phyloP scores from a whole-genome alignment of 2,329 filamentous ascomycete species.

The Talaromyces sp. region DNA sequence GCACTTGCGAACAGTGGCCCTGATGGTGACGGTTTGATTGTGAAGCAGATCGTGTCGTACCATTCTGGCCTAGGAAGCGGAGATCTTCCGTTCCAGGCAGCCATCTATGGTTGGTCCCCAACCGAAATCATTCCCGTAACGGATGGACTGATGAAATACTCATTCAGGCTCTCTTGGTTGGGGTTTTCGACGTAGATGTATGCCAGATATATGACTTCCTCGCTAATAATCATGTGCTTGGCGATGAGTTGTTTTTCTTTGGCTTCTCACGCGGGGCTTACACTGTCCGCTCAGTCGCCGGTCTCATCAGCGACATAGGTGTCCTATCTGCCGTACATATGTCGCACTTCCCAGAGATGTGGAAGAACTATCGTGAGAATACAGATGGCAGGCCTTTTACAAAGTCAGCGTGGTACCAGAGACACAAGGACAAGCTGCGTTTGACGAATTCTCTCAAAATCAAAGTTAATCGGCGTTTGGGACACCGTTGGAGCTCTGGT shows the following conservation, averaged over 20 bases:
- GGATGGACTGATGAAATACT: background rate
- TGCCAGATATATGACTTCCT: constrained; percentile 24
- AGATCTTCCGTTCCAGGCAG: constrained; percentile 1
- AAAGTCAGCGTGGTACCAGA: background rate
- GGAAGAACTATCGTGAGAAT: background rate
- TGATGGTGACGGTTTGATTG: background rate
- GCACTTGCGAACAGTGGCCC: background rate
- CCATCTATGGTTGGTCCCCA: background rate
- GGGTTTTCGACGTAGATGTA: background rate
- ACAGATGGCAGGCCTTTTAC: background rate
- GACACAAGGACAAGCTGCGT: constrained; percentile 7
- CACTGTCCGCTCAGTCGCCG: constrained; percentile 35
- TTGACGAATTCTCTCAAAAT: constrained; percentile 24
- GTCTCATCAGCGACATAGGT: constrained; percentile 33
- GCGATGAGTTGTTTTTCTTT: constrained; percentile 37
- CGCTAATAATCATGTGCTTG: constrained; percentile 33
- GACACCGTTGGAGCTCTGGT: constrained; percentile 32
- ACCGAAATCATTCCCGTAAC: background rate
- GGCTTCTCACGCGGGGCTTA: constrained; percentile 39
- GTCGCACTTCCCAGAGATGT: background rate
- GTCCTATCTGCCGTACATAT: constrained; percentile 22
- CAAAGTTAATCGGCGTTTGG: constrained; percentile 32
- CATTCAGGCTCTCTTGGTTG: background rate
- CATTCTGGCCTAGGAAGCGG: background rate
- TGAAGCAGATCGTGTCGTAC: background rate